Evolutionary conservation across 202 grass and related monocot species (phyloP).

Genomic region (Digitaria exilis): DNA sequence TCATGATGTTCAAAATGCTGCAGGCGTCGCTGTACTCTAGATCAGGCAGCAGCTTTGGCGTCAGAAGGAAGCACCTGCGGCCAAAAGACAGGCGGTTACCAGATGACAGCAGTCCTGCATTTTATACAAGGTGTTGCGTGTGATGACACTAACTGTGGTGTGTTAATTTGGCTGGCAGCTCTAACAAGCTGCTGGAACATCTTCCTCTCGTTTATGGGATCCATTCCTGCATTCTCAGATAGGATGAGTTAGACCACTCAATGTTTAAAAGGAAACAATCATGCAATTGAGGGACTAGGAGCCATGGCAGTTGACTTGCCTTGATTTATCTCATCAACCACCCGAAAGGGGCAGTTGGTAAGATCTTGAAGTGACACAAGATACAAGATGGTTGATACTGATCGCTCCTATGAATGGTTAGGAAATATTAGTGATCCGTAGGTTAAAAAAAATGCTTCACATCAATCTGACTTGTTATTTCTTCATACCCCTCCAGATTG

Average conservation of each 20-base stretch:
- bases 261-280: constrained; percentile 11
- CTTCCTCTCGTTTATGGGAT: constrained; percentile 95
- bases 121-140: not conserved
- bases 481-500: constrained; percentile 94
- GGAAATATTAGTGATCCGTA: constrained; percentile 17
- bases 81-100: constrained; percentile 11
- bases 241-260: constrained; percentile 13
- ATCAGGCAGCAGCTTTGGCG: constrained; percentile 91
- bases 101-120: not conserved
- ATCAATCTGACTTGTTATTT: constrained; percentile 21
- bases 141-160: constrained; percentile 73
- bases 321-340: constrained; percentile 99
- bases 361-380: constrained; percentile 98
- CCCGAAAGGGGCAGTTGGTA: constrained; percentile 90
- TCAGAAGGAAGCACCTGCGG: constrained; percentile 90
- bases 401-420: constrained; percentile 71
- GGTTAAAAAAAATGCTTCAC: not conserved
- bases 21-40: constrained; percentile 89
- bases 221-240: constrained; percentile 67
- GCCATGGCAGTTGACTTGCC: constrained; percentile 41
- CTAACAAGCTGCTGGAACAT: constrained; percentile 99
- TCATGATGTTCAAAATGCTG: constrained; percentile 98
- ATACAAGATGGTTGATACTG: constrained; percentile 95
- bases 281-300: not conserved
- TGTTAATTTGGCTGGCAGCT: constrained; percentile 89